These are phyloP conservation scores for Wallemia mellicola DNA, from an alignment of 1,284 basidiomycete genomes.

Conservation along the genomic window DNA sequence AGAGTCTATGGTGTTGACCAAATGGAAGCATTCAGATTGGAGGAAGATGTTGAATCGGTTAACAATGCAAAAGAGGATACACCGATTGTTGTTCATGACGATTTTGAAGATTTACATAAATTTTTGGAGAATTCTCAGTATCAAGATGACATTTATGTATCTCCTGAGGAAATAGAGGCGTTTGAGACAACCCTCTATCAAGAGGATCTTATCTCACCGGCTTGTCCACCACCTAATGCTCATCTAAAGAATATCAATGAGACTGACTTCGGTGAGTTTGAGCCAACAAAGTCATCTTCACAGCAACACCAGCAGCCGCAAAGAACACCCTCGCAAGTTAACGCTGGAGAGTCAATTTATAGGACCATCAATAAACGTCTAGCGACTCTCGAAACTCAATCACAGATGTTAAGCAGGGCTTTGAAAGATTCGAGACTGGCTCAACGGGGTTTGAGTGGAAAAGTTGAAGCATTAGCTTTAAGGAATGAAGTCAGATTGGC, in stretches of 20 bases:
- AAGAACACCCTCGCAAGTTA: conserved; percentile 9
- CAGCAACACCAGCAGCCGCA: conserved; percentile 8
- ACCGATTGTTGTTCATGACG: conserved; percentile 12
- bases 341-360: conserved; percentile 77
- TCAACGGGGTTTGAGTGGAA: neutral
- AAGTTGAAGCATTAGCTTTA: neutral
- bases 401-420: neutral
- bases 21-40: conserved; percentile 83
- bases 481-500: neutral
- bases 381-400: conserved; percentile 51
- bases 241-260: conserved; percentile 1
- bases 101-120: conserved; percentile 7
- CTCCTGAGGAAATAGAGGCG: neutral
- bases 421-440: neutral
- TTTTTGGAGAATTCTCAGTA: neutral
- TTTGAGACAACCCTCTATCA: neutral
- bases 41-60: conserved; percentile 21
- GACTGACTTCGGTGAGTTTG: neutral
- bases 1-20: conserved; percentile 88
- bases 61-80: conserved; percentile 30
- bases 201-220: neutral
- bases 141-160: neutral
- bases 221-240: neutral
- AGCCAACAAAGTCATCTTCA: conserved; percentile 6
- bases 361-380: conserved; percentile 84